Evolutionary conservation across 768 basidiomycete species (phyloP), one percentile per base, ranked within the genome.

Genomic region (Russula abietina): DNA sequence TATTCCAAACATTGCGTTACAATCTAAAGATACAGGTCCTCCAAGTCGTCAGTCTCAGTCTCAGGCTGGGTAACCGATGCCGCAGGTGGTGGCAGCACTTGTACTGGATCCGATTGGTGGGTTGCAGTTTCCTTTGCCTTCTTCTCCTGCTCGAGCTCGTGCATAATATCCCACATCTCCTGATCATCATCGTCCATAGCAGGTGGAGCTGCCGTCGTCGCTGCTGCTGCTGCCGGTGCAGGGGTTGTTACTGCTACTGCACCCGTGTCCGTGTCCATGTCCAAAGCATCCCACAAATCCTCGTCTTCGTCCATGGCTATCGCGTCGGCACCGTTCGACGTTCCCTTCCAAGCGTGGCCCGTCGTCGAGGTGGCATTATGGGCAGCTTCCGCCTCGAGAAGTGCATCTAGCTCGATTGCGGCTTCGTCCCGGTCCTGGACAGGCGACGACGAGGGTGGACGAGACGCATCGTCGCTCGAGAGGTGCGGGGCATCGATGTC

Each of bases 111-210:
- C 41, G 46, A 16, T 49, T 32, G 39, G 24, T 16, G 51, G 8
- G 53, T 10, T 5, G 50, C 12, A 36, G 14, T 24, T 45, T 64
- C 43, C 17, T 52, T 54, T 38, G 30, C 22, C 56, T 60, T 43
- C 56, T 60, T 43, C 14, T 67, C 68, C 63, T 63, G 70, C 71
- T 83, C 85, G 38, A 84, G 73, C 69, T 88, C 83, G 45, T 80
- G 69, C 57, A 89, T 74, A 46, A 87, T 77, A 66, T 85, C 81
- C 85, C 91, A 91, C 80, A 90, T 82, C 7, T 89, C 88, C 46
- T 83, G n/a, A n/a, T n/a, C 82, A 38, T 88, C 85, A 7, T 83
- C 81, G 17, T 75, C 70, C 22, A 65, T 60, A 1, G 62, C 68
- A 4, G 70, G 56, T 19, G 65, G 54, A 14, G 12, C 58, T 12